Percentiles rank a stretch among this genome's conserved stretches.
These are phyloP conservation scores for Leishmania mexicana DNA, from an alignment of 208 protist species.

Conservation along the genomic window DNA sequence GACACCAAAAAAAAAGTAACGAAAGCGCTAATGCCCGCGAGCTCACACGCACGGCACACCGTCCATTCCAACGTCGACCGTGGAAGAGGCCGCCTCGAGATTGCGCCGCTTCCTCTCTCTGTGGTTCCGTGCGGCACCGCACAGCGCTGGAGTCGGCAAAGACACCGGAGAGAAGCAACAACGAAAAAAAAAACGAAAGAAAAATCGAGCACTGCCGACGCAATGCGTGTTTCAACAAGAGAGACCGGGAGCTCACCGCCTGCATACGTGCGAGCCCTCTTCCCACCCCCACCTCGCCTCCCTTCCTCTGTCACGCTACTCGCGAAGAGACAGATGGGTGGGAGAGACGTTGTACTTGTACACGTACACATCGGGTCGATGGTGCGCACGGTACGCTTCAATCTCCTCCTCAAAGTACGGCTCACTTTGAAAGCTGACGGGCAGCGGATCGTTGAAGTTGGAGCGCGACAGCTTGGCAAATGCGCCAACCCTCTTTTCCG, in stretches of 20 bases:
- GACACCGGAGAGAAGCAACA: not conserved
- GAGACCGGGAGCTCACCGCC: not conserved
- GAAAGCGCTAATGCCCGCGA: not conserved
- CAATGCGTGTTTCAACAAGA: not conserved
- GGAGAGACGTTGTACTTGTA: constrained; percentile 90
- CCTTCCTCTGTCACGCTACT: constrained; percentile 27
- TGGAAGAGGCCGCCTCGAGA: not conserved
- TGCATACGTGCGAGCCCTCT: not conserved
- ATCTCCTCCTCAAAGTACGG: constrained; percentile 90
- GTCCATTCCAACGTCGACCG: not conserved
- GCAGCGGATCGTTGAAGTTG: constrained; percentile 85
- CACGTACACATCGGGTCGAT: constrained; percentile 88
- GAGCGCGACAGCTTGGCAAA: constrained; percentile 90
- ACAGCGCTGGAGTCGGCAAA: not conserved
- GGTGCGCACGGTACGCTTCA: constrained; percentile 83
- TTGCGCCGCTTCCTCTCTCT: not conserved
- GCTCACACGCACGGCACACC: not conserved
- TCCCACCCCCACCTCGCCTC: not conserved
- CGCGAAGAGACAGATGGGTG: constrained; percentile 84
- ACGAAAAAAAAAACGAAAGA: not conserved
- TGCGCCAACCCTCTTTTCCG: constrained; percentile 86
- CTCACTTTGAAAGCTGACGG: constrained; percentile 69
- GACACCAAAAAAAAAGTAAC: not conserved
- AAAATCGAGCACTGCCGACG: not conserved
- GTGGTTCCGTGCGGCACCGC: not conserved